phyloP scores from a whole-genome alignment of 2,329 filamentous ascomycete species.

The Alternaria tenuissima region DNA sequence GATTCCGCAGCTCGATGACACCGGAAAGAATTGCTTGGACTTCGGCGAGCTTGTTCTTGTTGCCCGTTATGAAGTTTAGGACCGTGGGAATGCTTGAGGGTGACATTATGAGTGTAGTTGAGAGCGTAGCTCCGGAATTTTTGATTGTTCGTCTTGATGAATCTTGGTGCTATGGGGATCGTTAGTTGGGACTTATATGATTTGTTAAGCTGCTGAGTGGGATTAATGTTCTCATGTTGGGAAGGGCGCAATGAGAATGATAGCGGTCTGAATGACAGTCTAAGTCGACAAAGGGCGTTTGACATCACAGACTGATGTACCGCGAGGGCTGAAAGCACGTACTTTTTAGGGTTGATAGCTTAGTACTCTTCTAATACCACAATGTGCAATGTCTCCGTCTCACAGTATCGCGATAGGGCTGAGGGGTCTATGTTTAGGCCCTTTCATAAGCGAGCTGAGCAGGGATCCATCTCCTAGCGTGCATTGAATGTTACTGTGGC shows the following conservation, averaged over 20 bases:
- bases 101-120: slow-evolving; percentile 16
- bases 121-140: background rate
- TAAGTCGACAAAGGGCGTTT: slow-evolving; percentile 7
- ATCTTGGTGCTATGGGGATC: background rate
- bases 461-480: slow-evolving; percentile 10
- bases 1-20: slow-evolving; percentile 74
- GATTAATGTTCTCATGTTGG: slow-evolving; percentile 11
- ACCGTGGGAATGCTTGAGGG: slow-evolving; percentile 51
- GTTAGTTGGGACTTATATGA: background rate
- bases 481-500: slow-evolving; percentile 18
- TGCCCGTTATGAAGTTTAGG: slow-evolving; percentile 96
- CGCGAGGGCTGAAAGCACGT: slow-evolving; percentile 6
- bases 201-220: slow-evolving; percentile 21
- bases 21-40: slow-evolving; percentile 81
- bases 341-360: slow-evolving; percentile 4
- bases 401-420: slow-evolving; percentile 11
- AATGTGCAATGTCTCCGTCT: slow-evolving; percentile 4
- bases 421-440: slow-evolving; percentile 18
- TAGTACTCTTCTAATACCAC: background rate
- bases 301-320: background rate
- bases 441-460: slow-evolving; percentile 18
- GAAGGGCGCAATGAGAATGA: slow-evolving; percentile 9
- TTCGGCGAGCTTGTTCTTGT: slow-evolving; percentile 91
- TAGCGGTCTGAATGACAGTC: background rate
- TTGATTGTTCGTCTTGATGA: background rate